Conservation (phyloP, 176 grass and related monocot species). For the Zoysia pacifica region DNA sequence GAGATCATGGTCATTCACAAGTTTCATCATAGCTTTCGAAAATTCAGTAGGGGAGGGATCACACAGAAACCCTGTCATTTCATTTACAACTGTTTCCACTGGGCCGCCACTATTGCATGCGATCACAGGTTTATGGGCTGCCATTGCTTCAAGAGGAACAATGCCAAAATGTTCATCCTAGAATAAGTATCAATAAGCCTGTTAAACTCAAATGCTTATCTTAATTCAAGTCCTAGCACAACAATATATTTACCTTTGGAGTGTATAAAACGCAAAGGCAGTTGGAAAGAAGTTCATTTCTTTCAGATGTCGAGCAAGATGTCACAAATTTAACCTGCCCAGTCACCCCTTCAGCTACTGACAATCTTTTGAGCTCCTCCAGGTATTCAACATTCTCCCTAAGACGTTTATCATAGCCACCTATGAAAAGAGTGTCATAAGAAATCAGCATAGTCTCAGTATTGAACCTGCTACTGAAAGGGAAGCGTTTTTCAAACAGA, state of each 20-base stretch:
- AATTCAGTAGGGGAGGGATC: slow-evolving; percentile 72
- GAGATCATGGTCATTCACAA: slow-evolving; percentile 59
- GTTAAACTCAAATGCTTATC: slow-evolving; percentile 10
- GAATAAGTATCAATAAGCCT: slow-evolving; percentile 18
- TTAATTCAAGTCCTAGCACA: not conserved
- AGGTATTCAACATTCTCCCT: slow-evolving; percentile 96
- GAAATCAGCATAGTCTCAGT: slow-evolving; percentile 19
- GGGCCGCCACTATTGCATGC: slow-evolving; percentile 91
- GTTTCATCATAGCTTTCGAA: slow-evolving; percentile 73
- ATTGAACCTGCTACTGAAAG: slow-evolving; percentile 12
- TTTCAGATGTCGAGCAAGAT: slow-evolving; percentile 87
- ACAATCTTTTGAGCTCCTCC: slow-evolving; percentile 77
- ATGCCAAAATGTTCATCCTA: slow-evolving; percentile 98
- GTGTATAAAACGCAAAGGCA: slow-evolving; percentile 96
- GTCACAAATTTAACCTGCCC: slow-evolving; percentile 74
- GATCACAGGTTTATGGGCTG: slow-evolving; percentile 85
- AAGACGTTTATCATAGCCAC: slow-evolving; percentile 88
- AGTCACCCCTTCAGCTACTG: slow-evolving; percentile 56
- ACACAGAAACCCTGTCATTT: slow-evolving; percentile 76
- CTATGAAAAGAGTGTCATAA: slow-evolving; percentile 41
- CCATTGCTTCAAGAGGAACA: slow-evolving; percentile 97
- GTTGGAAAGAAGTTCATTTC: slow-evolving; percentile 86
- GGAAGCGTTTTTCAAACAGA: slow-evolving; percentile 9
- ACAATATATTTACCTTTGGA: slow-evolving; percentile 56
- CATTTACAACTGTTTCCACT: slow-evolving; percentile 80